phyloP scores from a whole-genome alignment of 2,329 filamentous ascomycete genomes.

The Bipolaris victoriae region DNA sequence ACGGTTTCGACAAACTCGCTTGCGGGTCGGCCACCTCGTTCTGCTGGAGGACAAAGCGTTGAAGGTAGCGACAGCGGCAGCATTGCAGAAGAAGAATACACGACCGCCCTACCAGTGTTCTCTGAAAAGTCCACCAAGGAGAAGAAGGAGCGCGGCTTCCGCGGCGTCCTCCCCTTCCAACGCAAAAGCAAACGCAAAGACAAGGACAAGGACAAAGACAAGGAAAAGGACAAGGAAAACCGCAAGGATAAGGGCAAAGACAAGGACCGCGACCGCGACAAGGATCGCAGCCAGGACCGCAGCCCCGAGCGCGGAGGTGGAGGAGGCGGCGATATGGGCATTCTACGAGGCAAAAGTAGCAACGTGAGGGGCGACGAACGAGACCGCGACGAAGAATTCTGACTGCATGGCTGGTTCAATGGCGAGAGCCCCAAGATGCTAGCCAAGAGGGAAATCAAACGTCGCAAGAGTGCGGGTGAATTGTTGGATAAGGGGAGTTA shows the following conservation, averaged over 20 bases:
- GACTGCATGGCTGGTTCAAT: slow-evolving; percentile 48
- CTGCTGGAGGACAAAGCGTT: slow-evolving; percentile 33
- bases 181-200: slow-evolving; percentile 45
- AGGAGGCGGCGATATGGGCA: not conserved
- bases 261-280: slow-evolving; percentile 20
- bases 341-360: slow-evolving; percentile 4
- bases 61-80: slow-evolving; percentile 47
- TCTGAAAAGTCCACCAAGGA: slow-evolving; percentile 43
- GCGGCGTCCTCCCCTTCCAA: slow-evolving; percentile 47
- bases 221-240: slow-evolving; percentile 25
- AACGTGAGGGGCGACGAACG: slow-evolving; percentile 1
- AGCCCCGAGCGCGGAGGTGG: slow-evolving; percentile 21
- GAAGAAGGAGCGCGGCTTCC: slow-evolving; percentile 49
- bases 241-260: slow-evolving; percentile 23
- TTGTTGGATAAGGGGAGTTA: slow-evolving; percentile 23
- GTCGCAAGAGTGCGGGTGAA: slow-evolving; percentile 42
- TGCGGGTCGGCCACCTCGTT: slow-evolving; percentile 32
- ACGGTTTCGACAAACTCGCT: slow-evolving; percentile 27
- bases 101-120: slow-evolving; percentile 47
- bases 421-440: slow-evolving; percentile 26
- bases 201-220: slow-evolving; percentile 32
- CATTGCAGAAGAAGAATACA: slow-evolving; percentile 46
- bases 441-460: slow-evolving; percentile 31
- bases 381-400: slow-evolving; percentile 37
- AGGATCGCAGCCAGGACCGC: slow-evolving; percentile 9